Evolutionary conservation across 192 early-diverging fungal genomes (phyloP).

Genomic region (Endogone sp.): DNA sequence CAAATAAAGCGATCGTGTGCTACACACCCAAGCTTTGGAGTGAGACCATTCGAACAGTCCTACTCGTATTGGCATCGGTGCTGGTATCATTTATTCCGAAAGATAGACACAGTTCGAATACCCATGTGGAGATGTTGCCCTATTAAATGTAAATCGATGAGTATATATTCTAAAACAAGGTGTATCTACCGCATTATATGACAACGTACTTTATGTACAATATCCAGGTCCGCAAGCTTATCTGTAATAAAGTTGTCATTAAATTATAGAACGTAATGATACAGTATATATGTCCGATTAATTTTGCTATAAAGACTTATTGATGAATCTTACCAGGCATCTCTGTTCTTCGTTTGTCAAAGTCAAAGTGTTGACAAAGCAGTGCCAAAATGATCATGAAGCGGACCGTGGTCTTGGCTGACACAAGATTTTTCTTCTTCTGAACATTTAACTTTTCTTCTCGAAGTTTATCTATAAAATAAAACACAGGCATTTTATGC

Average conservation of each 20-base stretch:
- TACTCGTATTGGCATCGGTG: background rate
- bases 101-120: slow-evolving; percentile 18
- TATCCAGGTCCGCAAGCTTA: slow-evolving; percentile 17
- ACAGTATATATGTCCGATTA: slow-evolving; percentile 8
- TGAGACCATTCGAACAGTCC: slow-evolving; percentile 47
- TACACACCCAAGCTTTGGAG: slow-evolving; percentile 52
- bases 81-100: slow-evolving; percentile 7
- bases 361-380: slow-evolving; percentile 75
- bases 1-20: too few relatives aligned
- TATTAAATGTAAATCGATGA: background rate
- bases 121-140: slow-evolving; percentile 12
- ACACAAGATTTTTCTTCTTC: slow-evolving; percentile 19
- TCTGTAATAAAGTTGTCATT: slow-evolving; percentile 13
- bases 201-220: slow-evolving; percentile 20
- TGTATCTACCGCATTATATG: too few relatives aligned
- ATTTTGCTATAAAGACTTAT: slow-evolving; percentile 15
- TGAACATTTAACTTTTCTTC: slow-evolving; percentile 35
- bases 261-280: slow-evolving; percentile 24
- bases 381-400: slow-evolving; percentile 73
- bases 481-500: too few relatives aligned
- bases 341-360: slow-evolving; percentile 41
- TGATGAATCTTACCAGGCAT: slow-evolving; percentile 19
- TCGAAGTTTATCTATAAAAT: slow-evolving; percentile 41
- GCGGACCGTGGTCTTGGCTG: slow-evolving; percentile 50
- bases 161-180: background rate